Evolutionary conservation across 2,329 filamentous ascomycete species (phyloP).

Genomic region (Diaporthe sp.): DNA sequence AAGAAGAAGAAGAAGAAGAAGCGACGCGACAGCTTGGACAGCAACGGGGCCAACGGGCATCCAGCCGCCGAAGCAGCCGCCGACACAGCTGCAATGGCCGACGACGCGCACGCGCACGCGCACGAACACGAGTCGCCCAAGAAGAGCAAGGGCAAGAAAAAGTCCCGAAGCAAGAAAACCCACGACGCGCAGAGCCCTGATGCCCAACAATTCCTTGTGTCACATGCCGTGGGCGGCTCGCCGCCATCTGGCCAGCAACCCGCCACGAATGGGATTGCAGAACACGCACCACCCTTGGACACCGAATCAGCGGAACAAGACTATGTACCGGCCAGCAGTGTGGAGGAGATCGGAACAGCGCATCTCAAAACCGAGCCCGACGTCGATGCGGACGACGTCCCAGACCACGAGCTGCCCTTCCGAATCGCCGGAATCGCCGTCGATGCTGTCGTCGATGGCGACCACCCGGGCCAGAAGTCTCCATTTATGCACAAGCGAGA

Average conservation of each 20-base stretch:
- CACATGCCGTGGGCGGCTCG: slow-evolving; percentile 21
- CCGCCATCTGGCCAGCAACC: slow-evolving; percentile 36
- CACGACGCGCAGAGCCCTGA: neutral
- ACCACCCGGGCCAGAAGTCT: neutral
- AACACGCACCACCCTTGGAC: neutral
- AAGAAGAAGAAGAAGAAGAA: slow-evolving; percentile 33
- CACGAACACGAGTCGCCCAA: neutral
- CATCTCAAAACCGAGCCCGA: slow-evolving; percentile 18
- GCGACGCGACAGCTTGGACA: slow-evolving; percentile 5
- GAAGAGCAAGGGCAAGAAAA: slow-evolving; percentile 20
- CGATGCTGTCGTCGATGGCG: slow-evolving; percentile 9
- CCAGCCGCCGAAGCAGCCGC: neutral
- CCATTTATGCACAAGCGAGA: slow-evolving; percentile 38
- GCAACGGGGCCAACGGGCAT: neutral
- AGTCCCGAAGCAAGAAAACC: neutral
- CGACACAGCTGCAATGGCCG: neutral
- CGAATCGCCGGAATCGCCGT: slow-evolving; percentile 3
- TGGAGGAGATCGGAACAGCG: neutral
- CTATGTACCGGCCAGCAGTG: neutral
- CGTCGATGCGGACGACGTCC: neutral
- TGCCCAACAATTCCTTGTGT: neutral
- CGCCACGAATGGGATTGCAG: neutral
- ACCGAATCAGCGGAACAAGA: slow-evolving; percentile 1
- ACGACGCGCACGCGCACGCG: neutral
- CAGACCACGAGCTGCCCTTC: neutral